phyloP scores from a whole-genome alignment of 2,329 filamentous ascomycete species.

The Mycosphaerelloides madeirae region DNA sequence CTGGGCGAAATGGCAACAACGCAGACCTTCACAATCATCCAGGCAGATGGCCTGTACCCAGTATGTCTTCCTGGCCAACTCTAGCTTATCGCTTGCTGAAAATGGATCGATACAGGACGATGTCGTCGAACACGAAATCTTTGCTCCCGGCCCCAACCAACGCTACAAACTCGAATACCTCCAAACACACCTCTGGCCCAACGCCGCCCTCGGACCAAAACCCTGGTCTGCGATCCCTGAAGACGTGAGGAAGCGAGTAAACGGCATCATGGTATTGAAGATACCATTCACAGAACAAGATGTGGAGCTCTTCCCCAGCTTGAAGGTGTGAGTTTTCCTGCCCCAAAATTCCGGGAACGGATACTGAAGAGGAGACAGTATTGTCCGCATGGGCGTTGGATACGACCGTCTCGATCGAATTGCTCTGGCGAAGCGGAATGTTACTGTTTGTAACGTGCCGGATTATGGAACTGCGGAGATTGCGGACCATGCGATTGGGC shows the following conservation, averaged over 20 bases:
- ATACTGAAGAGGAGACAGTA: conserved; percentile 13
- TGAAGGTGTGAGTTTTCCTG: conserved; percentile 27
- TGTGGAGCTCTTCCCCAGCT: conserved; percentile 25
- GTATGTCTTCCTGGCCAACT: conserved; percentile 7
- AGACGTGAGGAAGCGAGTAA: conserved; percentile 23
- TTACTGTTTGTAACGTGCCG: conserved; percentile 30
- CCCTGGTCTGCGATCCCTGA: conserved; percentile 29
- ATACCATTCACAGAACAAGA: conserved; percentile 26
- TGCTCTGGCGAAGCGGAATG: conserved; percentile 21
- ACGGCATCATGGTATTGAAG: conserved; percentile 30
- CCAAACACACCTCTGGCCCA: conserved; percentile 21
- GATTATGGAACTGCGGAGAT: conserved; percentile 32
- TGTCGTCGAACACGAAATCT: conserved; percentile 25
- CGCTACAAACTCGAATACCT: conserved; percentile 26
- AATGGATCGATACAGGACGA: conserved; percentile 15
- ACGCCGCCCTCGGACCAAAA: conserved; percentile 18
- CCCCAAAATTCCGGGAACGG: not conserved
- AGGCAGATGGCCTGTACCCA: conserved; percentile 28
- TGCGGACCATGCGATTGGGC: conserved; percentile 29
- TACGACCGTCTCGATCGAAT: conserved; percentile 30
- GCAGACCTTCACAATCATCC: conserved; percentile 28
- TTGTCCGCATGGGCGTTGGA: conserved; percentile 32
- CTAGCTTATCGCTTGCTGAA: conserved; percentile 1
- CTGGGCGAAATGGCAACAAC: conserved; percentile 7
- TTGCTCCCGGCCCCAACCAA: conserved; percentile 22